A percentile compares a stretch with the other conserved stretches of the same genome.
Conservation (phyloP, 2,329 filamentous ascomycete species). For the Colletotrichum abscissum region DNA sequence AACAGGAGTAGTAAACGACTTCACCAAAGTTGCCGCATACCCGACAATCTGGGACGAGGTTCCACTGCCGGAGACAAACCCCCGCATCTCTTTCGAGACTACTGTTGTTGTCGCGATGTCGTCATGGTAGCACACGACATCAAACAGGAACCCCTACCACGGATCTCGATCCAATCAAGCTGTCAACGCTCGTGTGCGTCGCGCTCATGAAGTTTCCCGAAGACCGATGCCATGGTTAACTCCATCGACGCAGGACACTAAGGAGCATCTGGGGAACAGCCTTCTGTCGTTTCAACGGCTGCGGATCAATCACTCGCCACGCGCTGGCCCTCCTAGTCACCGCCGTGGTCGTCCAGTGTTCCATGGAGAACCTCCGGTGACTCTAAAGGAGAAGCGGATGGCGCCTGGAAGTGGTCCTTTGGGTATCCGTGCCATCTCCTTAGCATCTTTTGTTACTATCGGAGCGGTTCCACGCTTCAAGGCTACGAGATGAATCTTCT, state of each 20-base stretch:
- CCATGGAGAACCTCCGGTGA: constrained; percentile 1
- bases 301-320: neutral
- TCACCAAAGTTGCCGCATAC: neutral
- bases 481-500: neutral
- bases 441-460: neutral
- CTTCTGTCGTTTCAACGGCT: neutral
- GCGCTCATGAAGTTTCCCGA: neutral
- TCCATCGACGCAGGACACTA: neutral
- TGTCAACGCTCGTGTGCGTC: neutral
- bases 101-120: neutral
- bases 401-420: neutral
- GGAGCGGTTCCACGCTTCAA: neutral
- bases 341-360: neutral
- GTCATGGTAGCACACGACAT: neutral
- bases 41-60: neutral
- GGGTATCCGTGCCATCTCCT: neutral
- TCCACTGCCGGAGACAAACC: neutral
- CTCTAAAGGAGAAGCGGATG: neutral
- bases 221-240: neutral
- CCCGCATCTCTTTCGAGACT: neutral
- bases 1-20: neutral
- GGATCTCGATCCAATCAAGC: neutral
- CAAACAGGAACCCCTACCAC: neutral
- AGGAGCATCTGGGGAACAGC: neutral
- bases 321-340: neutral